These are phyloP conservation scores for Parietaria judaica DNA, from an alignment of 306 rosid species.

Conservation along the genomic window DNA sequence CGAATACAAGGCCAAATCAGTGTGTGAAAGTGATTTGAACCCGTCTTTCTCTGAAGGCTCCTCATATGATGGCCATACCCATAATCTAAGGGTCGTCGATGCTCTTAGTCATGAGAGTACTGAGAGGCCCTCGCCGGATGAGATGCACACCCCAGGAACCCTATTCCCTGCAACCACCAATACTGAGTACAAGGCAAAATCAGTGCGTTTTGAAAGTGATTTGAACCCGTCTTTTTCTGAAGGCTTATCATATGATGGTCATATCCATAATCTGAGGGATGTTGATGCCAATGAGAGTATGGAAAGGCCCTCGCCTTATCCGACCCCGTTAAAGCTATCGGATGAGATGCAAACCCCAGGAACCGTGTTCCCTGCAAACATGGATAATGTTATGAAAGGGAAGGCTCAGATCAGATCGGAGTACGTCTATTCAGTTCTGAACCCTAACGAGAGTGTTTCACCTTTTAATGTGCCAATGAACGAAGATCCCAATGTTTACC, in stretches of 20 bases:
- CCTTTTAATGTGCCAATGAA: slow-evolving; percentile 35
- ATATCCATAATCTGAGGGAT: slow-evolving; percentile 26
- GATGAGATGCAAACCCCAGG: slow-evolving; percentile 96
- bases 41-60: slow-evolving; percentile 39
- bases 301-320: slow-evolving; percentile 47
- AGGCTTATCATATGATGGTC: slow-evolving; percentile 48
- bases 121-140: slow-evolving; percentile 50
- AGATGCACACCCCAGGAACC: slow-evolving; percentile 96
- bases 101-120: slow-evolving; percentile 32
- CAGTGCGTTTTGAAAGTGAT: slow-evolving; percentile 69
- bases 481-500: slow-evolving; percentile 35
- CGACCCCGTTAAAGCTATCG: slow-evolving; percentile 72
- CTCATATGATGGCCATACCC: slow-evolving; percentile 38
- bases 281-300: slow-evolving; percentile 39
- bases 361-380: slow-evolving; percentile 64
- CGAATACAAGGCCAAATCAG: slow-evolving; percentile 54
- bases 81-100: slow-evolving; percentile 25
- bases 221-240: slow-evolving; percentile 31
- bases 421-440: slow-evolving; percentile 43
- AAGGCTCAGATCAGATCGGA: slow-evolving; percentile 62
- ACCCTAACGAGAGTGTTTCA: slow-evolving; percentile 35
- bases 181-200: slow-evolving; percentile 45
- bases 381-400: slow-evolving; percentile 37
- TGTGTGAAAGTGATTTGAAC: slow-evolving; percentile 47
- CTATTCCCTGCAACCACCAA: slow-evolving; percentile 56